Conservation (phyloP, 2,329 filamentous ascomycete genomes). For the Metarhizium rileyi region DNA sequence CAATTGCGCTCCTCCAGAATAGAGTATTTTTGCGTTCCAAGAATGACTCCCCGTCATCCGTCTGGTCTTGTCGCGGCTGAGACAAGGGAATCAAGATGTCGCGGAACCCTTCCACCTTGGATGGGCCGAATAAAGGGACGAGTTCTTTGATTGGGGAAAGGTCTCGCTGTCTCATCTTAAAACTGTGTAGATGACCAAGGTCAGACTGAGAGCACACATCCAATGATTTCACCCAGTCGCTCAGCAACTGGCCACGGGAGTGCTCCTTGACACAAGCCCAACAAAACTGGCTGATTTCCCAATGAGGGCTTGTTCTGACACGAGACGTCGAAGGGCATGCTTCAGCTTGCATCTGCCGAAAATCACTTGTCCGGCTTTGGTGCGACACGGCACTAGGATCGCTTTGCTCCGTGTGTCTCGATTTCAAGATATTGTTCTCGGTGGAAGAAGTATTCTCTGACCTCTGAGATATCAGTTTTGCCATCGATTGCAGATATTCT, state of each 20-base stretch:
- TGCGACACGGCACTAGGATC: background rate
- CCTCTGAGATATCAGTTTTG: slow-evolving; percentile 19
- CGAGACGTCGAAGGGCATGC: slow-evolving; percentile 55
- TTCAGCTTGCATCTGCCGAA: slow-evolving; percentile 32
- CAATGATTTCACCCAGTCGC: slow-evolving; percentile 53
- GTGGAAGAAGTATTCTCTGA: slow-evolving; percentile 8
- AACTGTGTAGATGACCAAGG: slow-evolving; percentile 61
- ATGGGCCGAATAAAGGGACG: slow-evolving; percentile 66
- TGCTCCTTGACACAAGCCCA: slow-evolving; percentile 52
- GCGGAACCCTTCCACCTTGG: slow-evolving; percentile 60
- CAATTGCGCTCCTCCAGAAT: slow-evolving; percentile 67
- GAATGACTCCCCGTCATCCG: slow-evolving; percentile 38
- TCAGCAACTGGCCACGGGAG: slow-evolving; percentile 56
- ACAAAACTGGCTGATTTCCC: slow-evolving; percentile 57
- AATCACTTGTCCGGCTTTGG: slow-evolving; percentile 14
- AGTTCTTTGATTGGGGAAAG: slow-evolving; percentile 54
- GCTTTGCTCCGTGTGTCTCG: background rate
- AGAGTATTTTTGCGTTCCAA: slow-evolving; percentile 52
- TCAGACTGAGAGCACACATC: slow-evolving; percentile 72
- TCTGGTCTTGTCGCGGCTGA: slow-evolving; percentile 30
- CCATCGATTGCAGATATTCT: slow-evolving; percentile 18
- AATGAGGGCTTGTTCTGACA: slow-evolving; percentile 47
- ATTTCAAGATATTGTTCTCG: background rate
- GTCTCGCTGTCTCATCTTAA: slow-evolving; percentile 56
- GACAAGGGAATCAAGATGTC: slow-evolving; percentile 66